These are phyloP conservation scores for Begonia peltatifolia DNA, from an alignment of 306 rosid species.

Conservation along the genomic window DNA sequence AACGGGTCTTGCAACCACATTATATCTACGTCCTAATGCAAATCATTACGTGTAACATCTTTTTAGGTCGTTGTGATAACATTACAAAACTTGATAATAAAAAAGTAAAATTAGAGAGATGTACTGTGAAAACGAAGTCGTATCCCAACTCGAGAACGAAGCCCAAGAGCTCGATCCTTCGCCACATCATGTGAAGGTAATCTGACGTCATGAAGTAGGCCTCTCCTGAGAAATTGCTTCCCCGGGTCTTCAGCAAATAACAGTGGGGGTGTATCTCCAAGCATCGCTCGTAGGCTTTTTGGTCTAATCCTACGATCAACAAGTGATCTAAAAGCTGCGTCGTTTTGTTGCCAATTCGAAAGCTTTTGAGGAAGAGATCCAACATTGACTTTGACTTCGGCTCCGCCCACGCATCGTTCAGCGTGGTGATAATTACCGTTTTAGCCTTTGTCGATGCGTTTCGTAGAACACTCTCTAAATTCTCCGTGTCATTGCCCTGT, in stretches of 20 bases:
- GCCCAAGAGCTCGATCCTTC: constrained; percentile 42
- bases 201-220: constrained; percentile 52
- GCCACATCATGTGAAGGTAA: constrained; percentile 88
- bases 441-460: neutral
- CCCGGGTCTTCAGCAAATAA: constrained; percentile 27
- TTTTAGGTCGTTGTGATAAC: neutral
- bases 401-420: constrained; percentile 52
- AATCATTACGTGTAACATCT: neutral
- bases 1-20: constrained; percentile 92
- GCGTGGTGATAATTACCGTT: too few species aligned
- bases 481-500: neutral
- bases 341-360: constrained; percentile 47
- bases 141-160: constrained; percentile 50
- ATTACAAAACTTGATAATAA: too few species aligned
- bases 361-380: constrained; percentile 66
- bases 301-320: constrained; percentile 55
- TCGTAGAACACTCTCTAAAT: constrained; percentile 22
- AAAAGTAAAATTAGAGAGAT: neutral
- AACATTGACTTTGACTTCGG: constrained; percentile 39
- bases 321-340: constrained; percentile 38
- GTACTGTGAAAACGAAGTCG: constrained; percentile 83
- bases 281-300: constrained; percentile 60
- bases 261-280: constrained; percentile 46
- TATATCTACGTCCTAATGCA: constrained; percentile 55
- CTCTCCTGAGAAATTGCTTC: constrained; percentile 38